Conservation (phyloP, 2,329 filamentous ascomycete species). For the Fusarium chuoi region DNA sequence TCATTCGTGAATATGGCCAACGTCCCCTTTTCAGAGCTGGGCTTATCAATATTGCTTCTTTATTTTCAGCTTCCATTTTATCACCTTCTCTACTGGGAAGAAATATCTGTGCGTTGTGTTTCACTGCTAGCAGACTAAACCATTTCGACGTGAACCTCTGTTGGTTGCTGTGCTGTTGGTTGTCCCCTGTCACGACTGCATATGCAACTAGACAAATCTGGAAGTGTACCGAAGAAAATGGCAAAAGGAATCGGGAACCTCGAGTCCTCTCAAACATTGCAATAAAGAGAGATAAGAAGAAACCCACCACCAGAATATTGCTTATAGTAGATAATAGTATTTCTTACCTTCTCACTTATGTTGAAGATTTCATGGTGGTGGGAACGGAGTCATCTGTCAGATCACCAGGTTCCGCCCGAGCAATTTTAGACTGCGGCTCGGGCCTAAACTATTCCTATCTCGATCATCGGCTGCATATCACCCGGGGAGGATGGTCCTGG, state of each 20-base stretch:
- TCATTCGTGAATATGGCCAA: rapidly evolving
- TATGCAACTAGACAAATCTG: background rate
- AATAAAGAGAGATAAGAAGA: rapidly evolving
- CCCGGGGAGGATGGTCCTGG: background rate
- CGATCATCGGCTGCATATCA: rapidly evolving
- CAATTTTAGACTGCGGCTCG: background rate
- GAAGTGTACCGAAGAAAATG: background rate
- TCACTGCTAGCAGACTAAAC: rapidly evolving
- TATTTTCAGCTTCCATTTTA: background rate
- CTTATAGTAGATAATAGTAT: rapidly evolving
- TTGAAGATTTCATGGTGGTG: rapidly evolving
- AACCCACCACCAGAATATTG: rapidly evolving
- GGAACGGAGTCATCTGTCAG: background rate
- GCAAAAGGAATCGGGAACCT: rapidly evolving
- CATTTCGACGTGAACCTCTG: background rate
- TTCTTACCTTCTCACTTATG: rapidly evolving
- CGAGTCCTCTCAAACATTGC: rapidly evolving
- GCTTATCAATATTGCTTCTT: background rate
- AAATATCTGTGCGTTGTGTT: background rate
- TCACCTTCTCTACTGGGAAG: background rate
- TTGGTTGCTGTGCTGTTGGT: background rate
- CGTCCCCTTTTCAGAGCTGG: background rate
- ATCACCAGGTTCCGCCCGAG: background rate
- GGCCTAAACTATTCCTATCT: background rate
- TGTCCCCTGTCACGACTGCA: background rate